Base-by-base conservation (phyloP, 2,329 filamentous ascomycete genomes). In the Botrytis aclada region DNA sequence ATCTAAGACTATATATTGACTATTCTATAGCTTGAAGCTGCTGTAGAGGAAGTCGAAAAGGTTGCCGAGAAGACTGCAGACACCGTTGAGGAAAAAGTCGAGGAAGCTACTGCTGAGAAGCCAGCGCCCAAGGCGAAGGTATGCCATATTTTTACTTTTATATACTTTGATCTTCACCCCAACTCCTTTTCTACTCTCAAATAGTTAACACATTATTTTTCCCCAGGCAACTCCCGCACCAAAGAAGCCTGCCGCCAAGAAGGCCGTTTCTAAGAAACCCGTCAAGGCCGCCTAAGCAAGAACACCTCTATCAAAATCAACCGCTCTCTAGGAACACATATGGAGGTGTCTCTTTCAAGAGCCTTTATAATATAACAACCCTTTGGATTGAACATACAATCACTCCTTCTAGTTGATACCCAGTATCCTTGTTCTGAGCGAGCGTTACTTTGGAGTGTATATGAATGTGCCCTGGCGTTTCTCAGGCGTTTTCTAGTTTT, bases 181-280 rank as follows among this genome's bases (percentile, higher is more conserved):
- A 16, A 8, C 9, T 58, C 25, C 18, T 60, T 29, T 66, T 34
- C 22, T 43, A 12, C 43, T 12, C 16, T 16, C 51, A 32, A 25
- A 5, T 32, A 45, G 41, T 51, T 77, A 76, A 77, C 69, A 73
- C 20, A 22, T 12, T 34, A 16, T 45, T 47, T 43, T 54, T 56
- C 45, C 32, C 20, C 56, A 81, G 80, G 78, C 80, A 60, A 16
- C 51, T 2, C 80, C 81, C 25, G 81, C 79, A 34, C 79, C 81
- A 70, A 83, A 83, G 80, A 82, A 83, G 78, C 79, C 79, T 67
- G 66, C 10, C 39, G 43, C 66, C 66, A 69, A 69, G 47, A 69
- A 69, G 29, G n/a, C 64, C 8, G 62, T 45, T 51, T n/a, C 51
- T 22, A 69, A 69, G 39, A 69, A 69, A 60, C 37, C 47, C 8